phyloP scores from a whole-genome alignment of 345 rosid genomes.

The Sonneratia caseolaris region DNA sequence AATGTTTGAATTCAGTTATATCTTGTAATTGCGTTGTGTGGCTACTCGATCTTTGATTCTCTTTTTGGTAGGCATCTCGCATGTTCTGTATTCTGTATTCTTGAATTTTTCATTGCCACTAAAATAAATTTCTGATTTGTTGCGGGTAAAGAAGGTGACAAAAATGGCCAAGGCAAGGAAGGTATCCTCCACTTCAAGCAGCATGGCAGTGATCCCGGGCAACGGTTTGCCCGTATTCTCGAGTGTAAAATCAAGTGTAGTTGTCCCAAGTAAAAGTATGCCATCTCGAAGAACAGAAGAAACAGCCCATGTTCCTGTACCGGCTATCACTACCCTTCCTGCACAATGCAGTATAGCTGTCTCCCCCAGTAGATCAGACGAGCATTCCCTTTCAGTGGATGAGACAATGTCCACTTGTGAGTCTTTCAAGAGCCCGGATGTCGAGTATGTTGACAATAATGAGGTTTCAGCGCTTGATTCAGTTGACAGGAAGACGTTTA shows the following conservation, averaged over 20 bases:
- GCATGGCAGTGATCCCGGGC: conserved; percentile 17
- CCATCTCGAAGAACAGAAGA: conserved; percentile 25
- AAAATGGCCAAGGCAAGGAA: conserved; percentile 47
- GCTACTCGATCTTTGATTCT: too few species aligned
- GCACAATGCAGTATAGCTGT: conserved; percentile 24
- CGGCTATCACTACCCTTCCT: conserved; percentile 9
- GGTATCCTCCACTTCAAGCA: conserved; percentile 25
- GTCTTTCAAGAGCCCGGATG: conserved; percentile 78
- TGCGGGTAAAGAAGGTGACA: conserved; percentile 19
- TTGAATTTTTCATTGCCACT: neutral
- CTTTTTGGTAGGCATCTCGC: neutral
- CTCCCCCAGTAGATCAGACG: conserved; percentile 57
- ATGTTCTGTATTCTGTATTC: neutral
- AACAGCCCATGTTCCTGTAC: neutral
- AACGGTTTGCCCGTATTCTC: conserved; percentile 18
- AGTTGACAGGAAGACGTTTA: conserved; percentile 55
- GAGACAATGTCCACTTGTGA: conserved; percentile 76
- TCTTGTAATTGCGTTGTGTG: too few species aligned
- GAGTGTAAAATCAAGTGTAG: conserved; percentile 24
- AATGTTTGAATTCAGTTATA: neutral
- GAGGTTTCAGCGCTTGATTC: conserved; percentile 44
- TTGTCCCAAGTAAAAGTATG: conserved; percentile 23
- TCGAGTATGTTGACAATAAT: conserved; percentile 54
- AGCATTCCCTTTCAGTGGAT: conserved; percentile 49
- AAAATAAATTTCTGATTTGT: neutral